A percentile compares a stretch with the other conserved stretches of the same genome.
These are phyloP conservation scores for Exserohilum rostratum DNA, from an alignment of 2,329 filamentous ascomycete species.

Conservation along the genomic window DNA sequence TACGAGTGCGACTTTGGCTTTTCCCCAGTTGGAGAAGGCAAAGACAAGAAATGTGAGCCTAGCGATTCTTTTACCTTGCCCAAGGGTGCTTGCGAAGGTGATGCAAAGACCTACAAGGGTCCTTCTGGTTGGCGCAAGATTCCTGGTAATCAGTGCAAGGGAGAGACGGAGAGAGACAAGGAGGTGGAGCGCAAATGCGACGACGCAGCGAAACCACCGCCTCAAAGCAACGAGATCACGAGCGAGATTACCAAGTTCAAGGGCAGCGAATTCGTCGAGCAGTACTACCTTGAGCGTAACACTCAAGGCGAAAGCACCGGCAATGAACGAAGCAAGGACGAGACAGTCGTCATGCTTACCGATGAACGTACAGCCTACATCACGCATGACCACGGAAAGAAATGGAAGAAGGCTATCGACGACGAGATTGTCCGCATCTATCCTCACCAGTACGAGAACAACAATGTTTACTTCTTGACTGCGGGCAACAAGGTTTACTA, in stretches of 20 bases:
- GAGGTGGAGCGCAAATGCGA: constrained; percentile 75
- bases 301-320: constrained; percentile 70
- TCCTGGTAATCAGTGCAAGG: constrained; percentile 63
- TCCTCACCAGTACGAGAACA: constrained; percentile 80
- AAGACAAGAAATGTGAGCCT: constrained; percentile 71
- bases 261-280: constrained; percentile 60
- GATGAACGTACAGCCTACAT: constrained; percentile 69
- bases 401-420: constrained; percentile 75
- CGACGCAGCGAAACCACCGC: constrained; percentile 60
- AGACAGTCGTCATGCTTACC: constrained; percentile 71
- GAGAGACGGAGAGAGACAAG: constrained; percentile 52
- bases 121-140: constrained; percentile 92
- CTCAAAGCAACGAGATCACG: constrained; percentile 70
- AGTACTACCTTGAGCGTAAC: constrained; percentile 79
- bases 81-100: constrained; percentile 73
- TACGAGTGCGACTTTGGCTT: constrained; percentile 99
- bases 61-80: constrained; percentile 69
- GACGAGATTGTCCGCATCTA: constrained; percentile 74
- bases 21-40: constrained; percentile 51
- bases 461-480: constrained; percentile 87
- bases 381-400: constrained; percentile 86
- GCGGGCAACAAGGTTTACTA: constrained; percentile 72
- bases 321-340: constrained; percentile 68
- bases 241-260: constrained; percentile 68
- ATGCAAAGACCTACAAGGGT: constrained; percentile 77